A percentile compares a stretch with the other conserved stretches of the same genome.
phyloP scores from a whole-genome alignment of 2,329 filamentous ascomycete species.

The Purpureocillium takamizusanense region DNA sequence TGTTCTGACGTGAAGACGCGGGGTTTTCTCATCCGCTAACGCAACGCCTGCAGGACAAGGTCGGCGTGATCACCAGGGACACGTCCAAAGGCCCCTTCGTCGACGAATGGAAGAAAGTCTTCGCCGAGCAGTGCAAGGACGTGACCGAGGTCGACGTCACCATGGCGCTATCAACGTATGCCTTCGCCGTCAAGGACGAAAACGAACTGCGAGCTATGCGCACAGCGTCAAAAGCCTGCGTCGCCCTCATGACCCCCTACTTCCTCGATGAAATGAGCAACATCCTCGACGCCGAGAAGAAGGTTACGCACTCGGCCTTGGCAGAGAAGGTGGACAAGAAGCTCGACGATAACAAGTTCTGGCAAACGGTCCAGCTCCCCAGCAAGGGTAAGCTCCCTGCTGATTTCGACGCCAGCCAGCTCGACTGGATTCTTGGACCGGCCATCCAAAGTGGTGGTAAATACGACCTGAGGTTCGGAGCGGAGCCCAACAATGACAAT shows the following conservation, averaged over 20 bases:
- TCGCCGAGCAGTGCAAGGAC: conserved; percentile 70
- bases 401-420: conserved; percentile 78
- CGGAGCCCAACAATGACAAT: conserved; percentile 70
- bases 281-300: conserved; percentile 92
- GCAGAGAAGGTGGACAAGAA: conserved; percentile 85
- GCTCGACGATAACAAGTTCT: conserved; percentile 89
- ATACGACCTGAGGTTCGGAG: conserved; percentile 78
- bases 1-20: conserved; percentile 37
- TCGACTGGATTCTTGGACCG: conserved; percentile 90
- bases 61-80: conserved; percentile 81
- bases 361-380: conserved; percentile 66
- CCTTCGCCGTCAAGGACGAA: conserved; percentile 90
- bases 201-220: conserved; percentile 89
- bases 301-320: conserved; percentile 81
- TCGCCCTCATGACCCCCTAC: conserved; percentile 89
- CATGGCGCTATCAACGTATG: conserved; percentile 68
- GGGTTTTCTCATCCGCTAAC: conserved; percentile 9
- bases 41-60: conserved; percentile 58
- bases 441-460: conserved; percentile 92
- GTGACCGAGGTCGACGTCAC: conserved; percentile 83
- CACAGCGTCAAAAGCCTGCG: conserved; percentile 87
- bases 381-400: conserved; percentile 68
- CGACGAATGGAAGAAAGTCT: conserved; percentile 89
- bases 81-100: conserved; percentile 79
- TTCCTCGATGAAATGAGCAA: conserved; percentile 98